Conservation (phyloP, 805 yeast species). For the Debaryomyces tyrocola region DNA sequence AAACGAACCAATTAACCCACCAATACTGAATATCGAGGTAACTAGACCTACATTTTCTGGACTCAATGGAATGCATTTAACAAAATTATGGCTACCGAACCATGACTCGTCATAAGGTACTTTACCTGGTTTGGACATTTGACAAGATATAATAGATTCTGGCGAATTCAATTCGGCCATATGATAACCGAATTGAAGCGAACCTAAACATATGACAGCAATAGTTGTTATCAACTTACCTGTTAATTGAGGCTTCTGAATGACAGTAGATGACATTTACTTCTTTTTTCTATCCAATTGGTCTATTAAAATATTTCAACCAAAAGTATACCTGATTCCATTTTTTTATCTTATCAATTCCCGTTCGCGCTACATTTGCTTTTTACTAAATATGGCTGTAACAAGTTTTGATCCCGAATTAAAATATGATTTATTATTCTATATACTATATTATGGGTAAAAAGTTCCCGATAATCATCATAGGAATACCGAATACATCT, state of each 20-base stretch:
- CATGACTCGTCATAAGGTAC: slow-evolving; percentile 35
- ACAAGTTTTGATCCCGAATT: no score
- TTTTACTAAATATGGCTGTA: not conserved
- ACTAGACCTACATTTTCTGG: slow-evolving; percentile 65
- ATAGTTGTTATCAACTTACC: slow-evolving; percentile 43
- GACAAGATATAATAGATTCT: slow-evolving; percentile 65
- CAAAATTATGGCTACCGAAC: slow-evolving; percentile 40
- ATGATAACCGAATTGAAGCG: slow-evolving; percentile 91
- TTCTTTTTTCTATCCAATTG: not conserved
- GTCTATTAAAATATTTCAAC: no score
- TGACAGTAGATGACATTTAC: not conserved
- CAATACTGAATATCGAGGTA: slow-evolving; percentile 78
- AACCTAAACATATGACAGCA: slow-evolving; percentile 67
- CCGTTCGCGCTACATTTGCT: not conserved
- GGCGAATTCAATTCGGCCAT: slow-evolving; percentile 95
- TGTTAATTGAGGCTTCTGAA: slow-evolving; percentile 17
- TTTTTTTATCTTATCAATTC: no score
- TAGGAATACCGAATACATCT: slow-evolving; percentile 94
- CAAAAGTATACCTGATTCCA: no score
- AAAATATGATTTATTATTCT: not conserved
- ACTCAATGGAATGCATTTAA: slow-evolving; percentile 57
- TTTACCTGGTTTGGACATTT: slow-evolving; percentile 26
- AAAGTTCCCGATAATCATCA: slow-evolving; percentile 95
- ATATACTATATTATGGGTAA: slow-evolving; percentile 57
- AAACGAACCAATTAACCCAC: slow-evolving; percentile 77